Base-by-base conservation (phyloP, 768 basidiomycete species). In the Fomitopsis serialis region DNA sequence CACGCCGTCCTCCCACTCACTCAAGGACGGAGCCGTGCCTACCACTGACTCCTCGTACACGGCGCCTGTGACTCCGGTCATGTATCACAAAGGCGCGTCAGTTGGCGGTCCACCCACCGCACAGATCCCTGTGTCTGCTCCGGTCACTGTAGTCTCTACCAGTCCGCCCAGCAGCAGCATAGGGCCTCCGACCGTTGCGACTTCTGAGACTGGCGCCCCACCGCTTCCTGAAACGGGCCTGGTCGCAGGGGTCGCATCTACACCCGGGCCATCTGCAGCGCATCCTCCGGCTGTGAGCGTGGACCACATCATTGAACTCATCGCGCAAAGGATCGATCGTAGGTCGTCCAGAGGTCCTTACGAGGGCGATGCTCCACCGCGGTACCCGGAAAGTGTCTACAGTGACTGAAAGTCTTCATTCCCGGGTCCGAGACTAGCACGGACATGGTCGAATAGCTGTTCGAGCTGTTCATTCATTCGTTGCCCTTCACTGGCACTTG, bases 261-360 rank as follows among this genome's bases (percentile, higher is more conserved):
- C 37, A 21, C 5, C 3, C 21, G 13, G 42, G 7, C 19, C 42
- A 10, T 7, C 49, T 27, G 50, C 19, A 19, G 13, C 13, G 48
- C 45, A 47, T n/a, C n/a, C n/a, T n/a, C n/a, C n/a, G 48, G 32
- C 40, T 1, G 51, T 49, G 21, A 29, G 46, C 27, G 48, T 57
- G 19, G 52, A 57, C 34, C 51, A 47, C 32, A 36, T 57, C 24
- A 50, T 50, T 6, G 52, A 57, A 47, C 52, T 57, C n/a, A 57
- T 57, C 24, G 52, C 52, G 7, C 29, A 49, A 12, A 37, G 56
- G 27, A 46, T 57, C 21, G 56, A 53, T 42, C 29, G 45, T 8
- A 21, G 35, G 34, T 11, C 45, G 23, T 23, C 36, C 21, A 1
- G 13, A 15, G 25, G 21, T 11, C 42, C 35, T 32, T 37, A 25